These are phyloP conservation scores for Cercospora sp. DNA, from an alignment of 2,329 filamentous ascomycete genomes.

Conservation along the genomic window DNA sequence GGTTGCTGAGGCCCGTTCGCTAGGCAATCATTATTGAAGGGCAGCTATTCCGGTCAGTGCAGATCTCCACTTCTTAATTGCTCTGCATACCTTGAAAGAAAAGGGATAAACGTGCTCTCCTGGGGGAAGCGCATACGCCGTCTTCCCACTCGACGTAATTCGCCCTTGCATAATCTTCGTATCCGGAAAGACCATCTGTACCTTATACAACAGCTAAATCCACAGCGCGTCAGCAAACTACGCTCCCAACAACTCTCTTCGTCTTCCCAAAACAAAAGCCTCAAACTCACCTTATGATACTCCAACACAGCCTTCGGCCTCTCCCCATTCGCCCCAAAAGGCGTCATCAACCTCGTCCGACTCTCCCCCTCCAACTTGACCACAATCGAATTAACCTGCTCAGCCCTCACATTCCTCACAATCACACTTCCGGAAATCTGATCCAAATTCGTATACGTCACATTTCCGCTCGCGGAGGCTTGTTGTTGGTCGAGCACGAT, in stretches of 20 bases:
- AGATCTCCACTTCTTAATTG: no score
- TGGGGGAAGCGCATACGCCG: constrained; percentile 61
- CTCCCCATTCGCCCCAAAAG: constrained; percentile 42
- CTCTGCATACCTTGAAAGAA: constrained; percentile 63
- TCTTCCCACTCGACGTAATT: constrained; percentile 35
- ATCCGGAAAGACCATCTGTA: constrained; percentile 58
- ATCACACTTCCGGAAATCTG: constrained; percentile 61
- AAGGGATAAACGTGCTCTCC: constrained; percentile 78
- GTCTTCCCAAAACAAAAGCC: no score
- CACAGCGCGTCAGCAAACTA: no score
- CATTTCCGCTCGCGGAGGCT: constrained; percentile 13
- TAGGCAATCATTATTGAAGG: constrained; percentile 71
- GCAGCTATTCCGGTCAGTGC: constrained; percentile 47
- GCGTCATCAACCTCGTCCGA: constrained; percentile 63
- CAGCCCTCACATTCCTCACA: constrained; percentile 46
- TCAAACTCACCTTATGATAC: constrained; percentile 49
- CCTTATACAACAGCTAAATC: constrained; percentile 68
- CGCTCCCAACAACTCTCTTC: no score
- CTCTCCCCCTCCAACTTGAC: constrained; percentile 84
- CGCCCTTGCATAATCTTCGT: constrained; percentile 40
- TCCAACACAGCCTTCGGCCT: constrained; percentile 51
- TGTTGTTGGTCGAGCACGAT: constrained; percentile 35
- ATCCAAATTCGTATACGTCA: constrained; percentile 68
- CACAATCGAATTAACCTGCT: constrained; percentile 58
- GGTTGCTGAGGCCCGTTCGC: constrained; percentile 43